Conservation (phyloP, 2,329 filamentous ascomycete species). For the Daldinia sp. region DNA sequence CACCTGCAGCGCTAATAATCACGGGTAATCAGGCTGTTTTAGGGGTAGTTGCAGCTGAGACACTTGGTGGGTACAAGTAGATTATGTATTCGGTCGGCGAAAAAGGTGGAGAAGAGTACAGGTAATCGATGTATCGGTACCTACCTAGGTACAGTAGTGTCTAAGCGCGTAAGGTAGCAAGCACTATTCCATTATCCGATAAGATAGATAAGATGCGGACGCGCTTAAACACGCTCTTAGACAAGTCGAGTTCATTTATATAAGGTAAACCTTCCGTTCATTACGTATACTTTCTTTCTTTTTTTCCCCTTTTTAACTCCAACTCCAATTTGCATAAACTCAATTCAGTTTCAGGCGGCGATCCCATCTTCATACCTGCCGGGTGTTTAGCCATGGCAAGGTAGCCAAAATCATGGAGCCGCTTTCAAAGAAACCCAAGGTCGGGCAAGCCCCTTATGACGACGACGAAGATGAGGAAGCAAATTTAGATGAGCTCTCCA, state of each 20-base stretch:
- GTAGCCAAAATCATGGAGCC: slow-evolving; percentile 59
- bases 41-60: slow-evolving; percentile 4
- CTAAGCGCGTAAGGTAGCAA: background rate
- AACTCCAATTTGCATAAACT: background rate
- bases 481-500: slow-evolving; percentile 58
- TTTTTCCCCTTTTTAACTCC: too few relatives aligned
- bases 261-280: slow-evolving; percentile 10
- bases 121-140: background rate
- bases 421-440: slow-evolving; percentile 66
- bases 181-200: slow-evolving; percentile 3
- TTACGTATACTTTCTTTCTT: background rate
- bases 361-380: background rate
- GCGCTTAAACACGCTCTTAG: slow-evolving; percentile 23
- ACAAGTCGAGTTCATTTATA: slow-evolving; percentile 29
- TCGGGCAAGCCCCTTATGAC: slow-evolving; percentile 53
- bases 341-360: background rate
- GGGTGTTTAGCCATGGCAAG: slow-evolving; percentile 15
- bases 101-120: background rate
- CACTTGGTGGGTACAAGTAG: background rate
- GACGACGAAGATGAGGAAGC: slow-evolving; percentile 50
- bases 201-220: slow-evolving; percentile 34
- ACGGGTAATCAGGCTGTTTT: slow-evolving; percentile 1
- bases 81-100: background rate
- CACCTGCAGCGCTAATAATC: slow-evolving; percentile 14
- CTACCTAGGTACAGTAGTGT: background rate